Conservation (phyloP, 805 yeast genomes). For the Jamesozyma piceae region DNA sequence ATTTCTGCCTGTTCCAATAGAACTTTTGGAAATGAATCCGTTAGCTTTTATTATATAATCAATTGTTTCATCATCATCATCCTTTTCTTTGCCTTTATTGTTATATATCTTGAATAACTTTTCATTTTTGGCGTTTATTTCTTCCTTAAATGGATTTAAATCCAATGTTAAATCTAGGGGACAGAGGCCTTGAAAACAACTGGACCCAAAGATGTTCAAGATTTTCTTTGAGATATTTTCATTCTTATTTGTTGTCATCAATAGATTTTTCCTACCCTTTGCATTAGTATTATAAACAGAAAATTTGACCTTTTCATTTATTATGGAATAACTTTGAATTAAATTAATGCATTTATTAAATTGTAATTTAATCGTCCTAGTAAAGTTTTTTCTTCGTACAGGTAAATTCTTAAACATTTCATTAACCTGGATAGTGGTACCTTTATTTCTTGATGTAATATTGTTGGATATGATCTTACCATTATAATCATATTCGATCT, state of each 20-base stretch:
- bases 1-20: constrained; percentile 70
- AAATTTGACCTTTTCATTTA: constrained; percentile 49
- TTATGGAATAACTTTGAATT: constrained; percentile 60
- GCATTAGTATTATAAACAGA: constrained; percentile 45
- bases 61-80: constrained; percentile 5
- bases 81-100: not conserved
- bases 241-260: constrained; percentile 52
- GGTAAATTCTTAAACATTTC: constrained; percentile 64
- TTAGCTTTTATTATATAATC: constrained; percentile 32
- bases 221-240: constrained; percentile 46
- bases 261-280: constrained; percentile 41
- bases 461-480: constrained; percentile 42
- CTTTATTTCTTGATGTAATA: constrained; percentile 47
- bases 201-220: constrained; percentile 60
- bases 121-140: constrained; percentile 9
- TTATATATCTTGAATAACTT: constrained; percentile 6
- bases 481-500: constrained; percentile 41
- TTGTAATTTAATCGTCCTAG: constrained; percentile 59
- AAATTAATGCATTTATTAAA: constrained; percentile 56
- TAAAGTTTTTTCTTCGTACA: constrained; percentile 69
- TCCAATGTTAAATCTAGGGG: constrained; percentile 38
- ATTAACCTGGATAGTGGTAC: constrained; percentile 55
- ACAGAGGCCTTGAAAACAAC: constrained; percentile 48
- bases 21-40: constrained; percentile 68
- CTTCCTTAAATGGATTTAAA: constrained; percentile 26